Evolutionary conservation across 805 yeast genomes (phyloP).

Genomic region (Osmozyma mogii): DNA sequence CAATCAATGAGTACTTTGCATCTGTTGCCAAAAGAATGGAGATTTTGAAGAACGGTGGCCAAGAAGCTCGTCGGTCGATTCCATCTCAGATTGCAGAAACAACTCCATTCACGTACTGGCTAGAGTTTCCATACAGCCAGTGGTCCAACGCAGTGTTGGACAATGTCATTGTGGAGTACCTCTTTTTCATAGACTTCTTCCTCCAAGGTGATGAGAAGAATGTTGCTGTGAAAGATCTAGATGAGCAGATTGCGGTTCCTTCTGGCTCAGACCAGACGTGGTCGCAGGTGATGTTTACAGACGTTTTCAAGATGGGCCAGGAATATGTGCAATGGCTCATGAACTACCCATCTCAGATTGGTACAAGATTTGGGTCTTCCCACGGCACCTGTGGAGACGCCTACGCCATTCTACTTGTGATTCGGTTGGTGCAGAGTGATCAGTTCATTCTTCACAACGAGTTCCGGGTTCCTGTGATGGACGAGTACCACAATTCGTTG

Average conservation of each 20-base stretch:
- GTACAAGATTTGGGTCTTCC: too few relatives aligned
- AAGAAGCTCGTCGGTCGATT: slow-evolving; percentile 27
- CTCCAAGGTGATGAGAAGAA: slow-evolving; percentile 35
- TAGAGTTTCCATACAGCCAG: slow-evolving; percentile 68
- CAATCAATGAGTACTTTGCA: slow-evolving; percentile 39
- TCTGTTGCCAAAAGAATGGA: slow-evolving; percentile 52
- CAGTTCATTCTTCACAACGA: slow-evolving; percentile 62
- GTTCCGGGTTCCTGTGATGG: slow-evolving; percentile 57
- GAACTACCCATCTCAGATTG: slow-evolving; percentile 18
- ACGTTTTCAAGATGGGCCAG: slow-evolving; percentile 34
- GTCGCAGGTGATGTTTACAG: slow-evolving; percentile 30
- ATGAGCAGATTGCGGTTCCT: slow-evolving; percentile 2
- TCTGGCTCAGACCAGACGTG: slow-evolving; percentile 18
- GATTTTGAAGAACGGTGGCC: slow-evolving; percentile 29
- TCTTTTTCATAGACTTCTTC: slow-evolving; percentile 68
- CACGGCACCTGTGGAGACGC: slow-evolving; percentile 49
- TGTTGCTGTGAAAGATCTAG: slow-evolving; percentile 13
- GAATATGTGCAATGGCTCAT: slow-evolving; percentile 39
- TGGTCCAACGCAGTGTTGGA: slow-evolving; percentile 68
- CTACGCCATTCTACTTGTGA: slow-evolving; percentile 69
- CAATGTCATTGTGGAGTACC: slow-evolving; percentile 69
- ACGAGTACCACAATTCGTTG: slow-evolving; percentile 60
- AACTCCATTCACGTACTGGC: slow-evolving; percentile 54
- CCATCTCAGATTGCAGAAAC: slow-evolving; percentile 82
- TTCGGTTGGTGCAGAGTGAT: slow-evolving; percentile 60